Evolutionary conservation across 805 yeast species (phyloP), one percentile per base, ranked within the genome.

Genomic region (Saccharomycopsis guyanensis): DNA sequence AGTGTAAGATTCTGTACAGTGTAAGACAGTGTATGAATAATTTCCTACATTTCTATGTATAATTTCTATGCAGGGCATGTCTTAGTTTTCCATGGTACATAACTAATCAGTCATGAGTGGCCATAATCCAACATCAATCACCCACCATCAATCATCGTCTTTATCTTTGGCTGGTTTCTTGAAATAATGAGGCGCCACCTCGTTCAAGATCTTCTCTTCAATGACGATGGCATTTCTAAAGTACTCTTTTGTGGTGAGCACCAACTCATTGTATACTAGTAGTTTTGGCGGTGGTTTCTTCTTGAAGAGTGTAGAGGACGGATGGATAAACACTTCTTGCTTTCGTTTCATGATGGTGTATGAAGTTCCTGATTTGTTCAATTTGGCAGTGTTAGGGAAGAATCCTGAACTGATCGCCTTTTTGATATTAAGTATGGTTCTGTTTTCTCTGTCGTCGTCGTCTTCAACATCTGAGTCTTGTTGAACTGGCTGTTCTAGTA

Each of bases 231-330:
- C 80, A 54, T 82, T 82, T 48, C 89, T 72, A 87, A 93, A 86
- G 62, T 79, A 91, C 65, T 89, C 97, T 59, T 82, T 86, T 22
- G 87, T 75, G 0, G 98, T 91, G 40, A 84, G 63, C 42, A 91
- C 82, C 56, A 91, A 66, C 51, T 91, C 94, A 57, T 88, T 87
- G 60, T 86, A 93, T 13, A 91, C 66, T 4, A 93, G 68, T 45
- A 76, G 67, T 53, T 76, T 82, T 2, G 89, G 82, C 0, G 88
- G 89, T 18, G 93, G 94, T 49, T 77, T 80, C 10, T 66, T 65
- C 10, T 70, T 66, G 56, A 75, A 78, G 25, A 91, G 59, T 0
- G 80, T 76, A 0, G 95, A 84, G 0, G 95, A 82, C 0, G 98
- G 98, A 57, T 91, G 98, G 27, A 91, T 70, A 56, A 68, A 72